Base-by-base conservation (phyloP, 2,329 filamentous ascomycete species). In the Hypoxylon sp. region DNA sequence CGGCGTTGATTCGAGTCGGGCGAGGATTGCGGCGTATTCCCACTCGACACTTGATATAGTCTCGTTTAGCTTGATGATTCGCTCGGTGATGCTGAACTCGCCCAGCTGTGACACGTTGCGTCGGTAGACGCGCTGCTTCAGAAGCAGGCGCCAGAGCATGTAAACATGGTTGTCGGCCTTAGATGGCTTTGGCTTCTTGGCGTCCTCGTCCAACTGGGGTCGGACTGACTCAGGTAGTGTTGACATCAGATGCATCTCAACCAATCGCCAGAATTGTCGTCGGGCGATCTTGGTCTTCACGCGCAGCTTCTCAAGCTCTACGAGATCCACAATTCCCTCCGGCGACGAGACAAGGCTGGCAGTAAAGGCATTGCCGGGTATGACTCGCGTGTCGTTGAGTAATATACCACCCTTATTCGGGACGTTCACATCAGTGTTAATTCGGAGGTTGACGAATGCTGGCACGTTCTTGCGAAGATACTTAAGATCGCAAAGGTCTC, bases 111-210 rank as follows among this genome's bases (percentile, higher is more conserved):
- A 89, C 59, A 84, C 85, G 72, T 95, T 94, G 71, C 93, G 90
- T 46, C 86, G 84, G 74, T 91, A 93, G 3, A 96, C 80, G 34
- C 92, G 82, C 71, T 91, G 86, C 79, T 95, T 95, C n/a, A 90
- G 87, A 43, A 92, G 81, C 22, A 94, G 76, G 28, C 89, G 82
- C 91, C 91, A 96, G 46, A 92, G 84, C 65, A 83, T 85, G 74
- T 91, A 91, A 52, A 85, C 81, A 24, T 89, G 83, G 68, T 87
- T 83, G 68, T 90, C 84, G 46, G 81, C 81, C 59, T 84, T 83
- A 2, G 83, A 66, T 15, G 72, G 59, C 6, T 47, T 84, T 0
- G 84, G 71, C 44, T 70, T 72, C 44, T 64, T 59, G 10, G 68
- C 70, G 13, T 72, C 68, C n/a, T 49, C 59, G 32, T 79, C 71